These are phyloP conservation scores for Aureobasidium melanogenum DNA, from an alignment of 2,329 filamentous ascomycete genomes.

Conservation along the genomic window DNA sequence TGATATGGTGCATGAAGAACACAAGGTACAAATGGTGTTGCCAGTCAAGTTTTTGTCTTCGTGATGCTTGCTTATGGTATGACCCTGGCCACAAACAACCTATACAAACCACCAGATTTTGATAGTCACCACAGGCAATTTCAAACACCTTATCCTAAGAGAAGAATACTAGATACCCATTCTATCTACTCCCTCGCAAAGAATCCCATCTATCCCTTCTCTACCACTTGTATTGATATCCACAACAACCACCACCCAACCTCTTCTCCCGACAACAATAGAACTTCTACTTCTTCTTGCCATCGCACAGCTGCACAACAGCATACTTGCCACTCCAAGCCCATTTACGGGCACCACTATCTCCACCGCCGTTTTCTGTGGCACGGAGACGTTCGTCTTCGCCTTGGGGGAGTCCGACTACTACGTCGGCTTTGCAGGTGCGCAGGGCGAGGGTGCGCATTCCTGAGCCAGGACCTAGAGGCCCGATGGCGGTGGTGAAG, in stretches of 20 bases:
- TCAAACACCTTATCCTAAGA: not conserved
- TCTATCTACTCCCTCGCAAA: not conserved
- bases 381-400: constrained; percentile 71
- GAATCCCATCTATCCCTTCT: not conserved
- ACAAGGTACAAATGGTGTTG: too few relatives aligned
- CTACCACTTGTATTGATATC: not conserved
- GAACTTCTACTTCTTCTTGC: constrained; percentile 37
- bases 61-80: not conserved
- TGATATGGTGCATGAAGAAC: accelerated
- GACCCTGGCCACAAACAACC: not conserved
- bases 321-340: constrained; percentile 96
- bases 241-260: not conserved
- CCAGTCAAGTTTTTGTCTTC: not conserved
- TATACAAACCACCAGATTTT: not conserved
- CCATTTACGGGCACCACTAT: constrained; percentile 68
- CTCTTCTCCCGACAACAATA: not conserved
- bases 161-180: not conserved
- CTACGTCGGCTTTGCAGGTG: constrained; percentile 94
- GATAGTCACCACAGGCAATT: not conserved
- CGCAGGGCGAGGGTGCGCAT: constrained; percentile 78
- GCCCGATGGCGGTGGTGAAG: constrained; percentile 76
- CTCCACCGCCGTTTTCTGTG: constrained; percentile 60
- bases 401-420: constrained; percentile 75
- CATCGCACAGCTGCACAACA: constrained; percentile 75
- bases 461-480: constrained; percentile 71